Evolutionary conservation across 768 basidiomycete species (phyloP).

Genomic region (Grammothele lineata): DNA sequence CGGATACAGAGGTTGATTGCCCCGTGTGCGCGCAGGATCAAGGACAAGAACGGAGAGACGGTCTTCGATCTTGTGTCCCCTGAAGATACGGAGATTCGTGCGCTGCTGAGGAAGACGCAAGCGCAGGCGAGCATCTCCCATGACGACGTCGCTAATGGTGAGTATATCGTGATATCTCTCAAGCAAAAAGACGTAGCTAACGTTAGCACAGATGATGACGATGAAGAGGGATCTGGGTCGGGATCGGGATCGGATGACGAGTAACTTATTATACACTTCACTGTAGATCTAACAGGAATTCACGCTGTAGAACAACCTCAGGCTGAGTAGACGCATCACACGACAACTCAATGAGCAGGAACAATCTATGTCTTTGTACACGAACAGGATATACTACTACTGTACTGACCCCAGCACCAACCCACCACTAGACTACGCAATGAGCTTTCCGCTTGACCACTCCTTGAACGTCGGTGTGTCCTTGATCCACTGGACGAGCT

Average conservation of each 20-base stretch:
- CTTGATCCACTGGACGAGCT: slow-evolving; percentile 33
- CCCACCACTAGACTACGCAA: slow-evolving; percentile 4
- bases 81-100: slow-evolving; percentile 47
- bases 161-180: slow-evolving; percentile 3
- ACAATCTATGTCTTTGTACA: slow-evolving; percentile 14
- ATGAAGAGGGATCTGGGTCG: slow-evolving; percentile 25
- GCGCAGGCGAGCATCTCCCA: slow-evolving; percentile 45
- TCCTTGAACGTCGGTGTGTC: slow-evolving; percentile 25
- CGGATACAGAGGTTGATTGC: too few relatives aligned
- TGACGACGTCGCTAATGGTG: slow-evolving; percentile 67
- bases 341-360: not conserved
- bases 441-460: slow-evolving; percentile 30
- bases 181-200: too few relatives aligned
- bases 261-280: slow-evolving; percentile 10
- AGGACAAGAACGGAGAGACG: slow-evolving; percentile 62
- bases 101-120: slow-evolving; percentile 50
- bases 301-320: not conserved
- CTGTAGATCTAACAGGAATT: not conserved
- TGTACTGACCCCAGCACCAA: not conserved
- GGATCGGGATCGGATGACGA: slow-evolving; percentile 26
- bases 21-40: slow-evolving; percentile 43
- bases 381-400: slow-evolving; percentile 1
- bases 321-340: not conserved
- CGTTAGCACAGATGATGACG: slow-evolving; percentile 24
- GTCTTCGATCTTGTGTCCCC: slow-evolving; percentile 51